Conservation (phyloP, 2,329 filamentous ascomycete genomes). For the Reticulascus tulasneorum region DNA sequence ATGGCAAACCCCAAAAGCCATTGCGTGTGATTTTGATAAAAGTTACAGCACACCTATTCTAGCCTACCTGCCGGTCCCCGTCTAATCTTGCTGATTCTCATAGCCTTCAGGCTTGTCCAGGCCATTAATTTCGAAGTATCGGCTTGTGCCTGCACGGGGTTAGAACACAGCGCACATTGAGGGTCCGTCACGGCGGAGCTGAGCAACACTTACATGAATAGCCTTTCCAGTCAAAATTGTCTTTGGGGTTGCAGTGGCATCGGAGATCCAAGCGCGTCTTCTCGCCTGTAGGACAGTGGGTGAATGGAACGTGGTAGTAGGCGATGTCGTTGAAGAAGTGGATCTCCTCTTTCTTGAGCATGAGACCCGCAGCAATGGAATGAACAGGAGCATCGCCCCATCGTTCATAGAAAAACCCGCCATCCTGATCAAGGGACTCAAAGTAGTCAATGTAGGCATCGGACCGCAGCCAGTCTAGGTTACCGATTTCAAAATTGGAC, state of each 20-base stretch:
- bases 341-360: conserved; percentile 88
- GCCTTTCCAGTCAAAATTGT: conserved; percentile 99
- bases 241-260: conserved; percentile 90
- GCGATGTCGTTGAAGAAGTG: conserved; percentile 99
- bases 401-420: conserved; percentile 98
- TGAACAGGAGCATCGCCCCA: conserved; percentile 98
- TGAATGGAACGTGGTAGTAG: conserved; percentile 97
- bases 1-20: conserved; percentile 10
- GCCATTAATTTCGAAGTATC: conserved; percentile 80
- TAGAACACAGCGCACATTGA: too few species aligned
- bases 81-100: conserved; percentile 64
- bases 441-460: conserved; percentile 90
- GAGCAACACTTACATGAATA: conserved; percentile 75
- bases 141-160: conserved; percentile 63
- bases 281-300: conserved; percentile 91
- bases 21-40: conserved; percentile 10
- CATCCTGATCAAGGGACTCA: conserved; percentile 78
- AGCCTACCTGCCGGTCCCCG: too few species aligned
- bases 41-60: too few species aligned
- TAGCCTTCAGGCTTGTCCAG: conserved; percentile 82
- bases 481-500: conserved; percentile 99
- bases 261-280: conserved; percentile 77
- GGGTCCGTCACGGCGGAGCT: not conserved
- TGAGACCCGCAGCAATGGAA: conserved; percentile 86
- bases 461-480: conserved; percentile 87